These are phyloP conservation scores for Rauvolfia tetraphylla DNA, from an alignment of 257 asterid genomes.

Conservation along the genomic window DNA sequence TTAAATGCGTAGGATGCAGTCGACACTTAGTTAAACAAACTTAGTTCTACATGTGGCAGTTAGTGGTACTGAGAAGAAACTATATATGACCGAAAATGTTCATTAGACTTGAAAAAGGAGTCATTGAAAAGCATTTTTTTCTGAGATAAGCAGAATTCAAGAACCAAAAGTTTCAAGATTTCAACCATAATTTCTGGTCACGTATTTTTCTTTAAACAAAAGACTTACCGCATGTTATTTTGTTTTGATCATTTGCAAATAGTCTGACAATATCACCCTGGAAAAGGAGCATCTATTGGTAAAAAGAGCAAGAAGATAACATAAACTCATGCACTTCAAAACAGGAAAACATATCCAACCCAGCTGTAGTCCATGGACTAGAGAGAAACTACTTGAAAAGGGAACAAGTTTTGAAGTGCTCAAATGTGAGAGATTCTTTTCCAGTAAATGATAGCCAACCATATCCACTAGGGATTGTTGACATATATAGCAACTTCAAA, in stretches of 20 bases:
- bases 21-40: background rate
- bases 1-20: background rate
- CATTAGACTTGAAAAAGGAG: no score
- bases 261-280: slow-evolving; percentile 94
- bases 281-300: slow-evolving; percentile 21
- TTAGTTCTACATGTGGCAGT: background rate
- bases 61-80: background rate
- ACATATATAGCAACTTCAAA: slow-evolving; percentile 2
- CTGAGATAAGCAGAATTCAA: background rate
- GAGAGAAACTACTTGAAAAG: slow-evolving; percentile 3
- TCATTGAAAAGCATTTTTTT: background rate
- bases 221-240: slow-evolving; percentile 92
- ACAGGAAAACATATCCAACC: slow-evolving; percentile 4
- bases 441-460: slow-evolving; percentile 2
- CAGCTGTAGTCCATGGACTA: background rate
- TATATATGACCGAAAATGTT: background rate
- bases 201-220: background rate
- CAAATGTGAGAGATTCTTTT: background rate
- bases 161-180: background rate
- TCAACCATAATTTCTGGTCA: background rate
- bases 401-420: background rate
- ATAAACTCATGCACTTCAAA: slow-evolving; percentile 7
- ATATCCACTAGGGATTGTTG: slow-evolving; percentile 2
- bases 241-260: slow-evolving; percentile 91
- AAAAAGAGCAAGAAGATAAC: slow-evolving; percentile 19